Percentiles rank a stretch among this genome's conserved stretches.
These are phyloP conservation scores for Ogataea saltuana DNA, from an alignment of 805 yeast genomes.

Conservation along the genomic window DNA sequence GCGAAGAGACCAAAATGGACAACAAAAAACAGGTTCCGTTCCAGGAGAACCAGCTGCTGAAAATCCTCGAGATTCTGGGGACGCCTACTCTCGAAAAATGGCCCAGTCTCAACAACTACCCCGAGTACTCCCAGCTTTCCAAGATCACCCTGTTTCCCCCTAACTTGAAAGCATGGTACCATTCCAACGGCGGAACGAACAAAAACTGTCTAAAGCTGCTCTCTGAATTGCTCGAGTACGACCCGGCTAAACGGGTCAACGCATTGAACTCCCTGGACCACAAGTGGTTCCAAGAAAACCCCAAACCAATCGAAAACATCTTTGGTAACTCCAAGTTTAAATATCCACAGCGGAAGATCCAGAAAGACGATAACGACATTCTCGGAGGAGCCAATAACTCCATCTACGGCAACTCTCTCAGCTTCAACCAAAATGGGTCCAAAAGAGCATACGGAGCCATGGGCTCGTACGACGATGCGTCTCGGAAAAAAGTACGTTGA, in stretches of 20 bases:
- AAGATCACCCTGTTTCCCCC: constrained; percentile 62
- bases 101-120: constrained; percentile 78
- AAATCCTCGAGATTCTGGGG: constrained; percentile 90
- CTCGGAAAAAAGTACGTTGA: constrained; percentile 18
- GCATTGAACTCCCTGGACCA: constrained; percentile 77
- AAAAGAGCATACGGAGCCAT: constrained; percentile 16
- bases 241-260: constrained; percentile 76
- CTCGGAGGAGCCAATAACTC: constrained; percentile 33
- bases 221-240: constrained; percentile 69
- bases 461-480: constrained; percentile 16
- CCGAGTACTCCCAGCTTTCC: constrained; percentile 73
- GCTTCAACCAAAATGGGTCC: constrained; percentile 14
- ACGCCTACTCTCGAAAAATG: constrained; percentile 78
- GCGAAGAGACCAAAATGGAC: constrained; percentile 96
- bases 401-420: constrained; percentile 27
- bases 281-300: constrained; percentile 72
- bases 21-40: constrained; percentile 91
- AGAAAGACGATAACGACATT: constrained; percentile 84
- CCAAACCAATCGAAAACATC: constrained; percentile 70
- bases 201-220: constrained; percentile 67
- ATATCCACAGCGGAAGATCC: constrained; percentile 86
- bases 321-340: constrained; percentile 72
- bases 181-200: constrained; percentile 74
- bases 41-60: constrained; percentile 88
- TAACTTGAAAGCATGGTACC: constrained; percentile 82